Evolutionary conservation across 108 stramenopile species (phyloP), one percentile per base, ranked within the genome.

Genomic region (Aurantiochytrium sp.): DNA sequence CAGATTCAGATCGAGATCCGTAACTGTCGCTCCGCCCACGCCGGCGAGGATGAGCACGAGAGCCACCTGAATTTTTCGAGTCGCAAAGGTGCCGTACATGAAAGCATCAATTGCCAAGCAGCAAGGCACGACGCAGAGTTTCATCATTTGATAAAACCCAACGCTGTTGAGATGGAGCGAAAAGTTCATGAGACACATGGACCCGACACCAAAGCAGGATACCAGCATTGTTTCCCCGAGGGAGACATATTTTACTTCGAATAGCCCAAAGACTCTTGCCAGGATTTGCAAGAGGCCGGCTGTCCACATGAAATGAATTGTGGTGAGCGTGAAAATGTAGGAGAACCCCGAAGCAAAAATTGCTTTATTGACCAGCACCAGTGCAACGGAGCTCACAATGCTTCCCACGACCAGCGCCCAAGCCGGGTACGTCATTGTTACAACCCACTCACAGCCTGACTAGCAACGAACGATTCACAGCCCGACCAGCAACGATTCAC

Each of bases 111-210:
- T 83, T 6, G 49, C 49, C 10, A 83, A 45, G 28, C 76, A 83
- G 76, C 76, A 83, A 12, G 76, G 76, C 12, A 83, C 76, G 25
- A 83, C 51, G 51, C 76, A 83, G 25, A 83, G 51, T 45, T 83
- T 83, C 18, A 83, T 6, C 76, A 83, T 83, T 35, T 83, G 76
- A 45, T 83, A 83, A 53, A 83, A 83, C 4, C 76, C 76, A 53
- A 83, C 51, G 25, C 49, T 53, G 23, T 83, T 83, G 49, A 12
- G 49, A 19, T 35, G 19, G 19, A 83, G 51, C 25, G 76, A 83
- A 83, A 83, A 53, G 76, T 83, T 83, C 76, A 83, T 28, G 51
- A 83, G 76, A 53, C 76, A 3, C 43, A 83, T 83, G 10, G 76
- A 83, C 18, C 76, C 76, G 28, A 83, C 76, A 12, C 76, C 76